Conservation (phyloP, 768 basidiomycete species). For the Amanita brunnescens region DNA sequence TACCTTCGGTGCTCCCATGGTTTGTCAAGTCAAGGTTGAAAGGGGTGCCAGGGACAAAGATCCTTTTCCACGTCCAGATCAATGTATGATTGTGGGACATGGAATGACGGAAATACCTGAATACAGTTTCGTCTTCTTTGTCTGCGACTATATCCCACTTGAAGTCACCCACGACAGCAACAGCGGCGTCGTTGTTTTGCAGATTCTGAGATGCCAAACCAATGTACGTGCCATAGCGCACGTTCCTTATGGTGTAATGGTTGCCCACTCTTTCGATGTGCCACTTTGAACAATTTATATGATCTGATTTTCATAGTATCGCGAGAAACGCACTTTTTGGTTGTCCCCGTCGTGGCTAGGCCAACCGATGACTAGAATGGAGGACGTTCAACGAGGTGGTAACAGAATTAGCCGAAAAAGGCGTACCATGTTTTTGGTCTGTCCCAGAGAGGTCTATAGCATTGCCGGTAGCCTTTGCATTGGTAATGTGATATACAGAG, state of each 20-base stretch:
- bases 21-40: constrained; percentile 7
- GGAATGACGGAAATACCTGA: constrained; percentile 12
- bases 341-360: constrained; percentile 4
- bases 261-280: constrained; percentile 6
- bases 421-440: not conserved
- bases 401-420: not conserved
- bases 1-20: not conserved
- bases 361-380: constrained; percentile 5
- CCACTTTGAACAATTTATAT: constrained; percentile 12
- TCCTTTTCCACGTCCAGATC: not conserved
- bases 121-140: constrained; percentile 6
- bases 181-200: constrained; percentile 8
- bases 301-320: not conserved
- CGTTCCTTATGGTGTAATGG: constrained; percentile 15
- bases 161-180: constrained; percentile 2
- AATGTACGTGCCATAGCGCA: constrained; percentile 12
- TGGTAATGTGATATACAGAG: constrained; percentile 1
- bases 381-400: not conserved
- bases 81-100: not conserved
- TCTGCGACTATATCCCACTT: constrained; percentile 17
- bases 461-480: not conserved
- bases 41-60: constrained; percentile 2
- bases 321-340: not conserved
- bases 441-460: constrained; percentile 5
- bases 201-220: constrained; percentile 6